Evolutionary conservation across 129 eudicot species (phyloP).

Genomic region (Artemisia annua): DNA sequence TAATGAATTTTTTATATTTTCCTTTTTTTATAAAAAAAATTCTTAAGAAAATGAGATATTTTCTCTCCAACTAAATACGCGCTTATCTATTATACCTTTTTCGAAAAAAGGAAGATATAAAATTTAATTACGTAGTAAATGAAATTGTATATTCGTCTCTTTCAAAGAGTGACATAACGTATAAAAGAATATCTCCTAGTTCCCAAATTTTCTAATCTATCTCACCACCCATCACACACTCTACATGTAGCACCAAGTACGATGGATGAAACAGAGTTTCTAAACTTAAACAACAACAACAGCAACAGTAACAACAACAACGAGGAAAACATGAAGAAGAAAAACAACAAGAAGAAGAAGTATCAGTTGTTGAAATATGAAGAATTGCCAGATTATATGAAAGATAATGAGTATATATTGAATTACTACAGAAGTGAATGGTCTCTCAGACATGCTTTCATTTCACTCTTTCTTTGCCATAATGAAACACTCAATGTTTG

Average conservation of each 20-base stretch:
- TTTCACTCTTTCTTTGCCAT: slow-evolving; percentile 82
- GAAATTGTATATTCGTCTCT: no score
- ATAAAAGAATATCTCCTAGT: no score
- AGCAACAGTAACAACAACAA: no score
- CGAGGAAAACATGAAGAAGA: slow-evolving; percentile 2
- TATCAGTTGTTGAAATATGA: slow-evolving; percentile 41
- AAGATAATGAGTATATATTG: slow-evolving; percentile 86
- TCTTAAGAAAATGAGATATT: no score
- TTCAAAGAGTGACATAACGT: no score
- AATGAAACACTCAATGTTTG: slow-evolving; percentile 93
- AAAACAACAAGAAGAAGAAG: slow-evolving; percentile 22
- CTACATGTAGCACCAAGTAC: slow-evolving; percentile 10
- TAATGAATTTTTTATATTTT: no score
- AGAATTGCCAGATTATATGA: slow-evolving; percentile 86
- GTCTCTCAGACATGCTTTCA: slow-evolving; percentile 78
- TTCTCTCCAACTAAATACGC: no score
- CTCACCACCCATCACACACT: background rate
- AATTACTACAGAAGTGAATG: slow-evolving; percentile 81
- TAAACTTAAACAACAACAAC: background rate
- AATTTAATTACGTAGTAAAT: no score
- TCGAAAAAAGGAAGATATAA: no score
- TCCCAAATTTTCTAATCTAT: background rate
- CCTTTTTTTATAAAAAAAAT: no score
- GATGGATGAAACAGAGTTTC: slow-evolving; percentile 38
- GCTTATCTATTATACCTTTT: no score